Evolutionary conservation across 2,329 filamentous ascomycete species (phyloP).

Genomic region (Lachnum nothofagi): DNA sequence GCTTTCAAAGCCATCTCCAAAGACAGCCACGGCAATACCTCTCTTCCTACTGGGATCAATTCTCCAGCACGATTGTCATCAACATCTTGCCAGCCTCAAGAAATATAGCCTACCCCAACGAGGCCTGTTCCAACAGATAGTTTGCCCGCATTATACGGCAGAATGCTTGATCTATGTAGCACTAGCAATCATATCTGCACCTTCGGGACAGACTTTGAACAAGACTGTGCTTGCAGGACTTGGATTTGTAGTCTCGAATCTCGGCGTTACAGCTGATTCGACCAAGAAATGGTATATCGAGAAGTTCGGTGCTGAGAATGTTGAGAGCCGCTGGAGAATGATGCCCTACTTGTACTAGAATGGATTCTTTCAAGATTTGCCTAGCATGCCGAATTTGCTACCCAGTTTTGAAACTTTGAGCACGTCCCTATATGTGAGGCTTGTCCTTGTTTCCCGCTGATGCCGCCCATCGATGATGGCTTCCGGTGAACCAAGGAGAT

Average conservation of each 20-base stretch:
- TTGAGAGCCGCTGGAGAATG: constrained; percentile 67
- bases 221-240: constrained; percentile 65
- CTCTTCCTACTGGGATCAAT: constrained; percentile 66
- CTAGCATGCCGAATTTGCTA: constrained; percentile 55
- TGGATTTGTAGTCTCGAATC: constrained; percentile 70
- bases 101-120: constrained; percentile 79
- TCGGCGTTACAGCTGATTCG: constrained; percentile 73
- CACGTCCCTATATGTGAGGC: constrained; percentile 81
- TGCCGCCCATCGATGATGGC: constrained; percentile 49
- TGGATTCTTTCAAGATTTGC: constrained; percentile 23
- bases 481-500: constrained; percentile 50
- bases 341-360: constrained; percentile 62
- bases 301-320: constrained; percentile 65
- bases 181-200: constrained; percentile 70
- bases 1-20: constrained; percentile 36
- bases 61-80: constrained; percentile 71
- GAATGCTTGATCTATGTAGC: constrained; percentile 80
- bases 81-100: constrained; percentile 62
- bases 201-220: constrained; percentile 61
- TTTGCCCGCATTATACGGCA: constrained; percentile 88
- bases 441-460: constrained; percentile 57
- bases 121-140: constrained; percentile 63
- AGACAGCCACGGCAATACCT: constrained; percentile 51
- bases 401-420: constrained; percentile 72
- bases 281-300: constrained; percentile 74